Evolutionary conservation across 169 alveolate species (phyloP).

Genomic region (Miamiensis avidus): DNA sequence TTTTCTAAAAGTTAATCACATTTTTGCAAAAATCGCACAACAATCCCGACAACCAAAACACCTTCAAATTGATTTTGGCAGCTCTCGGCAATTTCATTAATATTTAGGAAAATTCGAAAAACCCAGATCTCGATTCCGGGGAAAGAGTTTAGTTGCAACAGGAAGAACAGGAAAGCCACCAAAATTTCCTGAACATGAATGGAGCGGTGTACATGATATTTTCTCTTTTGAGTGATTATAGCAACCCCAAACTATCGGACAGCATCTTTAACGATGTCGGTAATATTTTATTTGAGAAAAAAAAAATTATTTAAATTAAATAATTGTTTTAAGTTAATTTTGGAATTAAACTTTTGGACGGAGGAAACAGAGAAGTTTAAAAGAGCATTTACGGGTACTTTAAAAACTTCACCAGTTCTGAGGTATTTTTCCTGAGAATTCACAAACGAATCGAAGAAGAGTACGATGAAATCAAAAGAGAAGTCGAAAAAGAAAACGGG

Average conservation of each 20-base stretch:
- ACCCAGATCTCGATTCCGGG: constrained; percentile 28
- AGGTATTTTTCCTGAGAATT: constrained; percentile 42
- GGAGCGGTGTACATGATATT: constrained; percentile 39
- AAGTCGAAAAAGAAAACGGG: constrained; percentile 27
- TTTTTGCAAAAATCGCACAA: constrained; percentile 34
- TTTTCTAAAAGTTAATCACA: constrained; percentile 30
- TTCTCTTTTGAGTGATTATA: constrained; percentile 27
- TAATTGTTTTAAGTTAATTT: constrained; percentile 3
- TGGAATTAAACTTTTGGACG: constrained; percentile 42
- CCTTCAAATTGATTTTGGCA: constrained; percentile 20
- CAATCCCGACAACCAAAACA: constrained; percentile 14
- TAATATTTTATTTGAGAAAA: no score
- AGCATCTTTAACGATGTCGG: constrained; percentile 14
- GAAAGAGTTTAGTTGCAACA: constrained; percentile 25
- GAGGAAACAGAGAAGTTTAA: constrained; percentile 47
- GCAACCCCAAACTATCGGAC: constrained; percentile 17
- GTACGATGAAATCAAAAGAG: constrained; percentile 26
- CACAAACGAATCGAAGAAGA: constrained; percentile 28
- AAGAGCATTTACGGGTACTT: constrained; percentile 33
- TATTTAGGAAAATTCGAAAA: constrained; percentile 11
- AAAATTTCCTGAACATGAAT: constrained; percentile 35
- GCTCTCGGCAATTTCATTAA: constrained; percentile 40
- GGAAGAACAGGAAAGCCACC: constrained; percentile 24
- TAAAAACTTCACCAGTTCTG: constrained; percentile 37
- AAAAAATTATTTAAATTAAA: no score